These are phyloP conservation scores for Podila epicladia DNA, from an alignment of 192 early-diverging fungal species.

Conservation along the genomic window DNA sequence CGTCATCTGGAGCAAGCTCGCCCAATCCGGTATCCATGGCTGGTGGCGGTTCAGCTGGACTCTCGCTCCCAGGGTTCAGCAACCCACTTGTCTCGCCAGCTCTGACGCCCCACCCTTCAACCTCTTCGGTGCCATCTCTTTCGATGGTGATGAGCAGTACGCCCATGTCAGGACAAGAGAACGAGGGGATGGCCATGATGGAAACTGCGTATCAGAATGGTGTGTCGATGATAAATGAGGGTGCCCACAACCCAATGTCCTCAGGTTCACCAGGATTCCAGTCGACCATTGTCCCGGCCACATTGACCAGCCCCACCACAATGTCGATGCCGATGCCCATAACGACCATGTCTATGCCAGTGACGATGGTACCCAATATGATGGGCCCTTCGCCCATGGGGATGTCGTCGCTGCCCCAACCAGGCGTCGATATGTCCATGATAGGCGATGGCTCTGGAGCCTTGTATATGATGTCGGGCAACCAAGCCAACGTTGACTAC, in stretches of 20 bases:
- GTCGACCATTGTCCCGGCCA: neutral
- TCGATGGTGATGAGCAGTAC: neutral
- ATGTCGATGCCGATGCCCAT: slow-evolving; percentile 1
- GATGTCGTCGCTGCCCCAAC: neutral
- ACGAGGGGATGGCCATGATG: neutral
- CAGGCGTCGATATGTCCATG: neutral
- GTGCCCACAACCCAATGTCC: neutral
- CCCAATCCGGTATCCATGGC: slow-evolving; percentile 16
- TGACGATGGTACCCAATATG: neutral
- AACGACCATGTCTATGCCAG: neutral
- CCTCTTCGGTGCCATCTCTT: slow-evolving; percentile 10
- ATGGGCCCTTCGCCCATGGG: neutral
- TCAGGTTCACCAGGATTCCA: neutral
- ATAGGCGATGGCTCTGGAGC: neutral
- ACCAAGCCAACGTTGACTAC: neutral
- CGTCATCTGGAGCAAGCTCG: slow-evolving; percentile 1
- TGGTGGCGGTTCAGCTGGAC: neutral
- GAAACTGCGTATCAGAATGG: neutral
- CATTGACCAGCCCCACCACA: neutral
- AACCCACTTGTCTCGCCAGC: slow-evolving; percentile 21
- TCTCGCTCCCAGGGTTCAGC: slow-evolving; percentile 12
- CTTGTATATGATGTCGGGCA: neutral
- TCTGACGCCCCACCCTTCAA: slow-evolving; percentile 26
- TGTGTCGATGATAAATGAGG: neutral
- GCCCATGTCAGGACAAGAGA: neutral